Conservation (phyloP, 2,329 filamentous ascomycete genomes). For the Aspergillus persii region DNA sequence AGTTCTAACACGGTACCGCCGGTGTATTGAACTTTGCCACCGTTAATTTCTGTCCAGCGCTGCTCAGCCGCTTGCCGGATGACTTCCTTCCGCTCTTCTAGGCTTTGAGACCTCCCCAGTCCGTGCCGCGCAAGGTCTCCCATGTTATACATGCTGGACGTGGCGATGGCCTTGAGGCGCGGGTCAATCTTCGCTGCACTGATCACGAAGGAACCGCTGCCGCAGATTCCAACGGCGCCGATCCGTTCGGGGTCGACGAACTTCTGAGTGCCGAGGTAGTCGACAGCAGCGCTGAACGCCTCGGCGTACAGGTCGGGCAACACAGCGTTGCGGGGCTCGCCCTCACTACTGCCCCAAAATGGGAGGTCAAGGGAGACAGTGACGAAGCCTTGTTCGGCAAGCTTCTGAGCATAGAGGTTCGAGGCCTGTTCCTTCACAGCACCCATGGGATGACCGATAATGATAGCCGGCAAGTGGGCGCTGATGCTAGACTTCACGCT, state of each 20-base stretch:
- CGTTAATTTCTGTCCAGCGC: slow-evolving; percentile 21
- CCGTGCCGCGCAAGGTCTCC: slow-evolving; percentile 12
- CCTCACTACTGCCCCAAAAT: slow-evolving; percentile 24
- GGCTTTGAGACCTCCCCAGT: slow-evolving; percentile 9
- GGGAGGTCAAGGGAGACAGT: slow-evolving; percentile 22
- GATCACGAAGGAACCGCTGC: slow-evolving; percentile 26
- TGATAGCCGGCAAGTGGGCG: slow-evolving; percentile 13
- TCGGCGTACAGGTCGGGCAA: slow-evolving; percentile 23
- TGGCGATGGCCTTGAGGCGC: slow-evolving; percentile 19
- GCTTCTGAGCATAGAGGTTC: slow-evolving; percentile 22
- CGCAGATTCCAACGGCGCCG: slow-evolving; percentile 29
- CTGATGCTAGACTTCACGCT: not conserved
- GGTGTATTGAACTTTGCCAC: slow-evolving; percentile 13
- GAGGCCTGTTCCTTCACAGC: slow-evolving; percentile 28
- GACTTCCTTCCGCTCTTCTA: slow-evolving; percentile 13
- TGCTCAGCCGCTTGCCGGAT: slow-evolving; percentile 16
- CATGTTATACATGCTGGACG: slow-evolving; percentile 16
- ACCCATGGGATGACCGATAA: slow-evolving; percentile 27
- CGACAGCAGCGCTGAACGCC: slow-evolving; percentile 26
- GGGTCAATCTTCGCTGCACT: slow-evolving; percentile 36
- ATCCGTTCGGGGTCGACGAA: slow-evolving; percentile 26
- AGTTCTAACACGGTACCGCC: slow-evolving; percentile 21
- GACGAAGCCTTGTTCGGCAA: slow-evolving; percentile 26
- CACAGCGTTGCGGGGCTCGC: slow-evolving; percentile 24
- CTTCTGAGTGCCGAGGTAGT: slow-evolving; percentile 23